Percentiles rank a stretch among this genome's conserved stretches.
phyloP scores from a whole-genome alignment of 495 filamentous ascomycete species.

The Penicillium bialowiezense region DNA sequence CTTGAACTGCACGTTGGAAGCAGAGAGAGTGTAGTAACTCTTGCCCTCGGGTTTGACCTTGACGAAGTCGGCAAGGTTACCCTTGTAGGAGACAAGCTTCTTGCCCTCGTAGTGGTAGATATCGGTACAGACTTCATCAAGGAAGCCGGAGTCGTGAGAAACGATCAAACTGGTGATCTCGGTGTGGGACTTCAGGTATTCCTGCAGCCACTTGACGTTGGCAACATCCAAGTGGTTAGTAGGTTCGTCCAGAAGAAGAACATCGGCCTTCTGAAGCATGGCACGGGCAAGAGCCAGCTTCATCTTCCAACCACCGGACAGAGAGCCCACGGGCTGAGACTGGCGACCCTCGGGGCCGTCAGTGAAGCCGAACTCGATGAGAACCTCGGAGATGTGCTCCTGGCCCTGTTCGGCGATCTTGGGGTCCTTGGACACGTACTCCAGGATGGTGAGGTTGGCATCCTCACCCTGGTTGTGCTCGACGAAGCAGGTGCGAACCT shows the following conservation, averaged over 20 bases:
- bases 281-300: slow-evolving; percentile 95
- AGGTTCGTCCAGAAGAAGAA: slow-evolving; percentile 94
- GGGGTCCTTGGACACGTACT: slow-evolving; percentile 85
- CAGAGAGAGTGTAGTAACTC: slow-evolving; percentile 96
- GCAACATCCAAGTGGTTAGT: slow-evolving; percentile 97
- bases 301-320: slow-evolving; percentile 99
- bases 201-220: slow-evolving; percentile 93
- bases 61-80: slow-evolving; percentile 92
- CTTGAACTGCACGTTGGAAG: slow-evolving; percentile 89
- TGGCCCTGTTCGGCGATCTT: slow-evolving; percentile 67
- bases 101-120: slow-evolving; percentile 99
- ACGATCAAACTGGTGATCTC: slow-evolving; percentile 98
- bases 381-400: slow-evolving; percentile 76
- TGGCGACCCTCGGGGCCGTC: slow-evolving; percentile 85
- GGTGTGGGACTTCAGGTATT: slow-evolving; percentile 91
- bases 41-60: slow-evolving; percentile 92
- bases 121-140: slow-evolving; percentile 96
- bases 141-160: slow-evolving; percentile 94
- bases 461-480: slow-evolving; percentile 99
- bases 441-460: slow-evolving; percentile 89
- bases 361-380: slow-evolving; percentile 91
- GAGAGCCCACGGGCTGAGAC: slow-evolving; percentile 80
- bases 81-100: slow-evolving; percentile 92
- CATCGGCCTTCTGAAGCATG: slow-evolving; percentile 95
- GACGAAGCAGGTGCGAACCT: slow-evolving; percentile 93